Base-by-base conservation (phyloP, 1,139 yeast genomes). In the Blastobotrys raffinosifermentans region DNA sequence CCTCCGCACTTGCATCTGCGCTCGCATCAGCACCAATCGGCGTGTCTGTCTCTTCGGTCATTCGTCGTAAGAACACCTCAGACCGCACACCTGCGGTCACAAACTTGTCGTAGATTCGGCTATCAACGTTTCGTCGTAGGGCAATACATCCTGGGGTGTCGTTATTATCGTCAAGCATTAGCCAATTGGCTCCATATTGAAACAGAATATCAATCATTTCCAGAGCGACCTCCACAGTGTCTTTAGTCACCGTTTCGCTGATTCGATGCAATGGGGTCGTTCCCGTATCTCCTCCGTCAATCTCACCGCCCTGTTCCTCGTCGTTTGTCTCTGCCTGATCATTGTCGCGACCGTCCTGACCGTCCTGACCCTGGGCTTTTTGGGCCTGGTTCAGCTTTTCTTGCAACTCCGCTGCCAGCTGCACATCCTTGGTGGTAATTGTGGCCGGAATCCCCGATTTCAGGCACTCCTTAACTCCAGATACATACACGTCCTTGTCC, bases 171-270 rank as follows among this genome's bases (percentile, higher is more conserved):
- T 83, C 91, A 4, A 75, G 45, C 45, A 59, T 50, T 54, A 60
- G 79, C 96, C 96, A 89, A 6, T 94, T 94, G 0, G 94, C 96
- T 10, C 97, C 97, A 57, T 78, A 81, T 53, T 84, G 78, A 50
- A 89, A 78, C 40, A 89, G 61, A 10, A 66, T 69, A 25, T 75
- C 75, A 40, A 85, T 77, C 76, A 87, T 69, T 15, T 64, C 57
- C 23, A 60, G 47, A 0, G 82, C 74, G 1, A 75, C 67, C 1
- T 51, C 54, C 19, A 63, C 46, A 51, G 82, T 87, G 0, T 62
- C 70, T 0, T 51, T 51, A 0, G 61, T 48, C 2, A 41, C 27
- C 4, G 46, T 34, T 8, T 48, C 44, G 35, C 58, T 51, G 14
- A 87, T 67, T 35, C 78, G 59, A 58, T 87, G 96, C 48, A 87